A percentile compares a stretch with the other conserved stretches of the same genome.
Evolutionary conservation across 2,329 filamentous ascomycete species (phyloP).

Genomic region (Emergomyces pasteurianus): DNA sequence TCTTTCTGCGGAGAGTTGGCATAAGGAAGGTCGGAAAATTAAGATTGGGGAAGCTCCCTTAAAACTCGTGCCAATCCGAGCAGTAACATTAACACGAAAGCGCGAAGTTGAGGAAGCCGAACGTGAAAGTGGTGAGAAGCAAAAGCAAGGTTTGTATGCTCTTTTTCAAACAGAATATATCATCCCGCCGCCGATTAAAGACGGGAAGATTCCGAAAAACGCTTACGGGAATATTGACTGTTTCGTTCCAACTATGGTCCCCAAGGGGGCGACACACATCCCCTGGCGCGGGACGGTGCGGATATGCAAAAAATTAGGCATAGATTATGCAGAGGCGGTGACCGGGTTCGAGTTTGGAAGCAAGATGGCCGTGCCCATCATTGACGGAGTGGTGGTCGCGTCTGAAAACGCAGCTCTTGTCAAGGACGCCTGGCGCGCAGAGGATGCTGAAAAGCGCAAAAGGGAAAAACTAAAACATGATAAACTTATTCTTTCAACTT

Average conservation of each 20-base stretch:
- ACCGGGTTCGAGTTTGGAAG: constrained; percentile 95
- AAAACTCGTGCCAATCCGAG: constrained; percentile 80
- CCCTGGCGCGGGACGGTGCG: constrained; percentile 64
- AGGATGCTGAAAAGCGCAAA: constrained; percentile 60
- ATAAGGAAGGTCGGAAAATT: constrained; percentile 82
- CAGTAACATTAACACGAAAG: constrained; percentile 75
- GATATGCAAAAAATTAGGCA: constrained; percentile 69
- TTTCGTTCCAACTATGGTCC: constrained; percentile 89
- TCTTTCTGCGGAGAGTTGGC: constrained; percentile 92
- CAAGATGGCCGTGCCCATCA: constrained; percentile 83
- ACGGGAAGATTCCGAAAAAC: constrained; percentile 87
- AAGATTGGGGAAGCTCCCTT: constrained; percentile 58
- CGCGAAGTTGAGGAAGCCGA: constrained; percentile 81
- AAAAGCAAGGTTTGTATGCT: constrained; percentile 75
- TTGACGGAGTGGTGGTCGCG: constrained; percentile 81
- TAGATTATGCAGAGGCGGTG: constrained; percentile 89
- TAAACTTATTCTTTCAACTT: constrained; percentile 59
- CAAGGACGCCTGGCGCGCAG: constrained; percentile 65
- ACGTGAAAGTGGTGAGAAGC: constrained; percentile 66
- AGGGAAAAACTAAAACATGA: constrained; percentile 77
- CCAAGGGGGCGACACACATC: constrained; percentile 70
- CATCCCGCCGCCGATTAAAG: constrained; percentile 71
- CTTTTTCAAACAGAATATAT: constrained; percentile 88
- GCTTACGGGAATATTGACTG: constrained; percentile 93
- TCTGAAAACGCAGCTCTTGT: constrained; percentile 64